Evolutionary conservation across 139 green algal genomes (phyloP).

Genomic region (Chlorella sp.): DNA sequence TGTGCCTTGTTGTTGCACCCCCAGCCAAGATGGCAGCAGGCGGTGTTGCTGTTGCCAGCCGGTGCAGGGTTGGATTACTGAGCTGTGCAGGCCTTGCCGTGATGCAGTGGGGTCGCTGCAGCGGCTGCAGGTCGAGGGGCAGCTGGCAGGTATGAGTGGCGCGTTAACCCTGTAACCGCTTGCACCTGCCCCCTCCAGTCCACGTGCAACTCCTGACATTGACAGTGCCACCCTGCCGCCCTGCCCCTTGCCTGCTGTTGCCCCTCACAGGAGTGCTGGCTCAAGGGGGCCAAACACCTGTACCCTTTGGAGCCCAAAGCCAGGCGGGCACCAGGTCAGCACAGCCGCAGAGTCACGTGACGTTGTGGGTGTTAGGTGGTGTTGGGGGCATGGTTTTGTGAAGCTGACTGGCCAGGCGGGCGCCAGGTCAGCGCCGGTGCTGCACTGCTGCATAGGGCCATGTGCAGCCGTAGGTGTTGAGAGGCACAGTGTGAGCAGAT

Average conservation of each 20-base stretch:
- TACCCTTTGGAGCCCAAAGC: conserved; percentile 24
- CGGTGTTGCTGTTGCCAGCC: too few relatives aligned
- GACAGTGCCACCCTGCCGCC: not conserved
- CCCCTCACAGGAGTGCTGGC: conserved; percentile 48
- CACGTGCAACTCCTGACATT: not conserved
- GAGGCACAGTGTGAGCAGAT: too few relatives aligned
- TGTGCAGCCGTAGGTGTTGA: too few relatives aligned
- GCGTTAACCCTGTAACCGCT: not conserved
- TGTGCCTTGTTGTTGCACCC: too few relatives aligned
- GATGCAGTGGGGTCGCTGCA: not conserved
- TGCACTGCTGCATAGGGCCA: too few relatives aligned
- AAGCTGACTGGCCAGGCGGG: too few relatives aligned
- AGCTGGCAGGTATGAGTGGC: not conserved
- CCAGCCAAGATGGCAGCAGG: too few relatives aligned
- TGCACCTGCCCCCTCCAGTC: not conserved
- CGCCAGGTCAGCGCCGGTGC: too few relatives aligned
- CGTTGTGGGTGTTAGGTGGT: not conserved
- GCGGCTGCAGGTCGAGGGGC: not conserved
- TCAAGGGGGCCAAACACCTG: conserved; percentile 40
- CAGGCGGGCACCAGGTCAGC: conserved; percentile 12
- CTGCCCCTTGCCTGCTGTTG: conserved; percentile 16
- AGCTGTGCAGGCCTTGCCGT: too few relatives aligned
- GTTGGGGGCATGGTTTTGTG: too few relatives aligned
- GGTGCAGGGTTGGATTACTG: too few relatives aligned
- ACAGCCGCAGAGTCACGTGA: not conserved